Base-by-base conservation (phyloP, 805 yeast genomes). In the Saturnispora gosingensis region DNA sequence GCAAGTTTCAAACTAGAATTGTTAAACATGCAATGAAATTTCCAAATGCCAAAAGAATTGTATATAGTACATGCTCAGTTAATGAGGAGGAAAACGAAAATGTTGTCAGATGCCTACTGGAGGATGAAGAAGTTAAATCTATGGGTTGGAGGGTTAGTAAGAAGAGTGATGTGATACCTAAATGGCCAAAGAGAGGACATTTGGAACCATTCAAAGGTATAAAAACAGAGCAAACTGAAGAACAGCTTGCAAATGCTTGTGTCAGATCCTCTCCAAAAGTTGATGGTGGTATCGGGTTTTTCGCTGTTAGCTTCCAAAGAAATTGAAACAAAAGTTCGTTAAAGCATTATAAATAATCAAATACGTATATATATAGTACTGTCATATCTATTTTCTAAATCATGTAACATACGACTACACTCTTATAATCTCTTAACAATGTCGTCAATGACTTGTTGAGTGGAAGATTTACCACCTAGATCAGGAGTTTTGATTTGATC, bases 221-320 rank as follows among this genome's bases (percentile, higher is more conserved):
- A 54, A 67, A 63, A 10, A 43, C 36, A 43, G 35, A 16, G 10
- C 48, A 49, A 38, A 64, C 71, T 28, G 77, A 82, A 20, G 72
- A 73, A 36, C 72, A 68, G 38, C 62, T 88, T 46, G 95, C 97
- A 1, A 88, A 82, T 1, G 91, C 93, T 0, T 90, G 97, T 68
- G 81, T 93, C 0, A 74, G 99, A 58, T 85, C 90, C 0, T 68
- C 82, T 43, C 96, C 97, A 0, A 83, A 80, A 55, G 84, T 77
- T 43, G 99, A 93, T 65, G 99, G 98, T 30, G 99, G 99, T n/a
- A 93, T 93, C 60, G 99, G 99, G 0, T 93, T 93, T 64, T 93
- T 93, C 68, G 98, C 97, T 0, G 98, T 90, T 1, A 83, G 93
- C 52, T 91, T 93, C 64, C 85, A 86, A 56, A 75, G 85, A 56